Base-by-base conservation (phyloP, 805 yeast genomes). In the Wickerhamiella parazyma region DNA sequence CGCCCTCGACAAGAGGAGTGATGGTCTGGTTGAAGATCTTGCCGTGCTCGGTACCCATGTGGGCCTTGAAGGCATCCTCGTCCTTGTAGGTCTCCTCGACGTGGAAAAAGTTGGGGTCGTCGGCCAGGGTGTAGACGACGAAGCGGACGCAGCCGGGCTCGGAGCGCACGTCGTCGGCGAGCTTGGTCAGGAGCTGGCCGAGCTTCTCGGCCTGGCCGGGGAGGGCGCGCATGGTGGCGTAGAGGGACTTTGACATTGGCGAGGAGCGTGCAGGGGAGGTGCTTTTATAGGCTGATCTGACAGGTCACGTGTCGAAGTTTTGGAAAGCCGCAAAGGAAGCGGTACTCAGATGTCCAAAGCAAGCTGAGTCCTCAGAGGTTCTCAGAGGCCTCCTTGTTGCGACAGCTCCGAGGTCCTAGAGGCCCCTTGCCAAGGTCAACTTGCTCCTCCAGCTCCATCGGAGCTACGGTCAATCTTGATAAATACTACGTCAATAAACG, bases 401-500 rank as follows among this genome's bases (percentile, higher is more conserved):
- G n/a, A n/a, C n/a, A n/a, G n/a, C n/a, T n/a, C n/a, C n/a, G n/a
- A n/a, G n/a, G n/a, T n/a, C 8, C 24, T 8, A 21, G 8, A 21
- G 8, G 8, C 8, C 24, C 24, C 24, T 21, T 21, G 24, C 24
- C 24, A 21, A 21, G 8, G 8, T 21, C 24, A 21, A 21, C 24
- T 8, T 21, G 8, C 24, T 21, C 24, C 24, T 22, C 25, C 25
- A 22, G 25, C 25, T 9, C 25, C n/a, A n/a, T n/a, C n/a, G n/a
- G n/a, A 29, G 9, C 5, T 29, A 29, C 17, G 6, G 6, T 6
- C 14, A 17, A 12, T n/a, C 20, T 8, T 18, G 14, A 33, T 33
- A 33, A 33, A 33, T 33, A 33, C 36, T 33, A 33, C 21, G 22
- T 75, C 41, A 84, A 66, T 53, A 91, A 68, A 54, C 98, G 72